Base-by-base conservation (phyloP, 164 flowering plant species). In the Vitis labrusca region DNA sequence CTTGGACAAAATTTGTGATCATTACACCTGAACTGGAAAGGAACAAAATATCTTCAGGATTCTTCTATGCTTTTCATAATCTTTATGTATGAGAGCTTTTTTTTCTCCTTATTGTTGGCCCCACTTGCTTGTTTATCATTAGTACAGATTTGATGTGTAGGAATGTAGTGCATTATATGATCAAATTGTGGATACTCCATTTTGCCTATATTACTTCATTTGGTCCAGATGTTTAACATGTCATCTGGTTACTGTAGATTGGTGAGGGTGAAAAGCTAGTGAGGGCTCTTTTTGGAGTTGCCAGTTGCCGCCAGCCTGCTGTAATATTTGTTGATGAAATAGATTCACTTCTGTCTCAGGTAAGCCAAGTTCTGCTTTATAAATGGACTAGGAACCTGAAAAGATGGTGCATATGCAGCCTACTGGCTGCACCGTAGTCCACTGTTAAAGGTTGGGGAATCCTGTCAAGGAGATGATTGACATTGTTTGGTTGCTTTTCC, bases 181-280 rank as follows among this genome's bases (percentile, higher is more conserved):
- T 29, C 19, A 32, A 10, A 53, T 37, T 53, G 44, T 3, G 37
- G 11, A 53, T n/a, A 53, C 14, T 63, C 8, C 10, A 58, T 50
- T 50, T 48, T 23, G 27, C 5, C 49, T 30, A 68, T 50, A 30
- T 16, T 55, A 15, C 15, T 1, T 3, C 9, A 13, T 47, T 53
- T 52, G 10, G n/a, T 50, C 51, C n/a, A 23, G 13, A 62, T 30
- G 7, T 32, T 67, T 13, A 61, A 70, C 59, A 15, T 67, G 10
- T 66, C 32, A 13, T 64, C 11, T 76, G 69, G 59, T 79, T 60
- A 44, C 44, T 78, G 71, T 77, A 96, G 98, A 92, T 96, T 81
- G 99, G 99, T 5, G 98, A 96, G 80, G 99, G 98, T 75, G 99
- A 96, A 82, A 96, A 96, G 88, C 85, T 96, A 67, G 98, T 96